Conservation (phyloP, 768 basidiomycete genomes). For the Filobasidium wieringae region DNA sequence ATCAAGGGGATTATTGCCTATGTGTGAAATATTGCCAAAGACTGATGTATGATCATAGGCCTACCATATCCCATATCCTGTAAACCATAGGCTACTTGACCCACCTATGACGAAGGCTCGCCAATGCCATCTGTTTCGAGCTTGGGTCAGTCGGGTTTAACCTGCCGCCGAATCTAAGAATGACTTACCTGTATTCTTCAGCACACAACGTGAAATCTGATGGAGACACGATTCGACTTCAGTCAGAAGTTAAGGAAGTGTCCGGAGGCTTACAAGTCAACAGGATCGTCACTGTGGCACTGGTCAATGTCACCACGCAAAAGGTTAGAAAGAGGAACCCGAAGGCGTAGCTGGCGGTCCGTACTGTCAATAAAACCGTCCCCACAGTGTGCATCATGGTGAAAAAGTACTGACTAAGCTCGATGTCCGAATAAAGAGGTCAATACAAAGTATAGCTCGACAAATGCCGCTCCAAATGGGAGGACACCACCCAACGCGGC, state of each 20-base stretch:
- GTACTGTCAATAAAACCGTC: not conserved
- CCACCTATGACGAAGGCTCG: conserved; percentile 83
- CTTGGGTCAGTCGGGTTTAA: too few species aligned
- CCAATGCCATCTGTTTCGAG: conserved; percentile 97
- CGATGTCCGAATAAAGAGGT: conserved; percentile 69
- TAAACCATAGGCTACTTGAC: conserved; percentile 81
- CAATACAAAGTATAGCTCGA: conserved; percentile 85
- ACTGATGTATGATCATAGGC: conserved; percentile 45
- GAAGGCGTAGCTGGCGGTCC: conserved; percentile 59
- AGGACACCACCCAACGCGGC: conserved; percentile 77
- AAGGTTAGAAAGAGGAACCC: conserved; percentile 85
- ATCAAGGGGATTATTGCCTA: not conserved
- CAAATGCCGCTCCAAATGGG: conserved; percentile 89
- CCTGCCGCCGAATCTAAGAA: too few species aligned
- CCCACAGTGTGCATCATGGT: not conserved
- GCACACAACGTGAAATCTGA: conserved; percentile 85
- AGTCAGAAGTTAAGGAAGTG: not conserved
- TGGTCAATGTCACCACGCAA: conserved; percentile 67
- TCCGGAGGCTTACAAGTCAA: conserved; percentile 31
- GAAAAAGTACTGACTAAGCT: conserved; percentile 33
- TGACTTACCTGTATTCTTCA: conserved; percentile 56
- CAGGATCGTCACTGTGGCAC: conserved; percentile 75
- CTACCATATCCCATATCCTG: conserved; percentile 72
- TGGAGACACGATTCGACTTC: conserved; percentile 43
- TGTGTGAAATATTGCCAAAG: not conserved